These are phyloP conservation scores for Aspergillus baeticus DNA, from an alignment of 495 filamentous ascomycete species.

Conservation along the genomic window DNA sequence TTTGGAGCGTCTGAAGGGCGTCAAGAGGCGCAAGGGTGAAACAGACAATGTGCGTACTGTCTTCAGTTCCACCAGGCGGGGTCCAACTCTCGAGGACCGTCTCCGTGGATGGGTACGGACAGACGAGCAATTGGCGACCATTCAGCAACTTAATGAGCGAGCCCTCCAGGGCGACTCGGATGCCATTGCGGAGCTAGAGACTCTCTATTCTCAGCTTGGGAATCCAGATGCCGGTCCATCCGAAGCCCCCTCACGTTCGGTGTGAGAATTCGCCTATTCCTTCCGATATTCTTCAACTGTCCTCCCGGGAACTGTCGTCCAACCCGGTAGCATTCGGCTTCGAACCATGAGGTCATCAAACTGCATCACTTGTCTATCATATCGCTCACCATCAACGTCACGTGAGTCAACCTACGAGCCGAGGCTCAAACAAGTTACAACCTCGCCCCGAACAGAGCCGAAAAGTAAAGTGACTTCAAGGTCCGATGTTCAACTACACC, in stretches of 20 bases:
- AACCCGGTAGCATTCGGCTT: not conserved
- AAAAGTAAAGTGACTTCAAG: too few species aligned
- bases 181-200: constrained; percentile 34
- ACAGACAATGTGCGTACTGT: constrained; percentile 41
- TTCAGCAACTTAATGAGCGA: constrained; percentile 32
- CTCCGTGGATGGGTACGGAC: constrained; percentile 40
- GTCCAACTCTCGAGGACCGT: constrained; percentile 31
- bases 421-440: too few species aligned
- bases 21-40: constrained; percentile 46
- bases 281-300: not conserved
- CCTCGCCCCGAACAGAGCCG: too few species aligned
- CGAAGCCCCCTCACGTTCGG: constrained; percentile 3
- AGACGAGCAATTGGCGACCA: constrained; percentile 37
- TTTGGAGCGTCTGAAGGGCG: constrained; percentile 38
- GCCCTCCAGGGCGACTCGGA: constrained; percentile 34
- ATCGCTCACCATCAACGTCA: too few species aligned
- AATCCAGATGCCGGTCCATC: constrained; percentile 6
- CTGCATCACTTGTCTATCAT: too few species aligned
- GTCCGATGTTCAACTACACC: too few species aligned
- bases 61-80: constrained; percentile 26
- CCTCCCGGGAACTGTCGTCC: not conserved
- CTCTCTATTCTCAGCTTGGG: constrained; percentile 26
- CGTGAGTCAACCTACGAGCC: too few species aligned
- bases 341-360: not conserved
- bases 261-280: not conserved